Evolutionary conservation across 306 rosid genomes (phyloP), one percentile per base, ranked within the genome.

Genomic region (Ochetophila trinervis): DNA sequence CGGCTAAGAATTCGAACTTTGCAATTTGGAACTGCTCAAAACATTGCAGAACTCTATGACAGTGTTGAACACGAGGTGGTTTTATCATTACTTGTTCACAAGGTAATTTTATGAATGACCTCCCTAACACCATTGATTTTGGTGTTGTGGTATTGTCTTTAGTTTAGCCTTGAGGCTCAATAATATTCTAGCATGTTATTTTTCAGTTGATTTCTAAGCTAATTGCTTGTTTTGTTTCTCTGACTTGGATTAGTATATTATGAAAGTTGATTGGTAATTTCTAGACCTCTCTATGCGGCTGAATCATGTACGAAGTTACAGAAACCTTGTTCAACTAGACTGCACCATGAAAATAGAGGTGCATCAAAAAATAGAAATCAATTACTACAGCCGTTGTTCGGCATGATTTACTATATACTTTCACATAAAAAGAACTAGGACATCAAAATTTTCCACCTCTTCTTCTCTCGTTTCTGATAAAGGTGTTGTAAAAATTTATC

Each of bases 61-160:
- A 81, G 89, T 78, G 92, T 89, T 84, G 98, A 80, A 76, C 86
- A 91, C 35, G 96, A 92, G 83, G 98, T 82, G 63, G 84, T 92
- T 66, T 77, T 89, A 22, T 92, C 96, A 15, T 65, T 92, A 67
- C 96, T 92, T 23, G 89, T 84, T 80, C 96, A 92, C 86, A 92
- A 92, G 95, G 96, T 92, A 75, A 75, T 47, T 30, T 71, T 73
- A n/a, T 13, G 36, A 23, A 13, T 16, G 17, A 37, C 34, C 34
- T 57, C 27, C 20, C 63, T 36, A 16, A 3, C n/a, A n/a, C 67
- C 47, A 49, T 49, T 67, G 24, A 12, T 20, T 44, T 24, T 54
- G 23, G 20, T 21, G 35, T 59, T 8, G 5, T 20, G 14, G 11
- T 51, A 58, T 30, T 36, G 21, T 51, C 56, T 35, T 47, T 21